Evolutionary conservation across 208 protist genomes (phyloP).

Genomic region (Zelonia costaricensis): DNA sequence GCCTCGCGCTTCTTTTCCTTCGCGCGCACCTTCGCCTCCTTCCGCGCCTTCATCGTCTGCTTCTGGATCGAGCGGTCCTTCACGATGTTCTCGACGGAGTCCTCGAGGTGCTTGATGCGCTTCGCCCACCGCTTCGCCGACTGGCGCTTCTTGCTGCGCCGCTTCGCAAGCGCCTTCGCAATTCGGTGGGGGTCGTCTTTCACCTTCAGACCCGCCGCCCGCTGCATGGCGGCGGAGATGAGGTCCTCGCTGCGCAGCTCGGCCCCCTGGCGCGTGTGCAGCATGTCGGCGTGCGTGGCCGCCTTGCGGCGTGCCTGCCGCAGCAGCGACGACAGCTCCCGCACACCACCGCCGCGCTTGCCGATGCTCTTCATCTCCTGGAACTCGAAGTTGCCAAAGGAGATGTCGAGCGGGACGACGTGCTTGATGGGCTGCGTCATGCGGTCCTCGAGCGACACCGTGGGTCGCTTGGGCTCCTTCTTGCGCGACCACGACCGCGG

Average conservation of each 20-base stretch:
- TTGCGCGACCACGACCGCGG: slow-evolving; percentile 23
- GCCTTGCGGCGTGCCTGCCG: slow-evolving; percentile 45
- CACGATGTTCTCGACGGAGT: slow-evolving; percentile 76
- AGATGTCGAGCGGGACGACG: slow-evolving; percentile 61
- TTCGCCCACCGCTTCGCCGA: slow-evolving; percentile 81
- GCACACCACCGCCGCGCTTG: slow-evolving; percentile 73
- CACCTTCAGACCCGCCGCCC: slow-evolving; percentile 60
- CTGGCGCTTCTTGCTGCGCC: slow-evolving; percentile 75
- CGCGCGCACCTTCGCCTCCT: slow-evolving; percentile 25
- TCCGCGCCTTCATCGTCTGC: slow-evolving; percentile 35
- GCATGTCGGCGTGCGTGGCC: slow-evolving; percentile 37
- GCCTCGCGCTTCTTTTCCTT: slow-evolving; percentile 29
- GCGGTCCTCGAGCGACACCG: slow-evolving; percentile 10
- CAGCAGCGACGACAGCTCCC: slow-evolving; percentile 64
- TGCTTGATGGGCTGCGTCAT: slow-evolving; percentile 27
- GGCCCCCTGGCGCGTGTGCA: slow-evolving; percentile 36
- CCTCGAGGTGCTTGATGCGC: slow-evolving; percentile 54
- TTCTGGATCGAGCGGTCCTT: slow-evolving; percentile 47
- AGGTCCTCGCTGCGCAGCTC: slow-evolving; percentile 59
- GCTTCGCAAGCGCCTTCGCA: slow-evolving; percentile 67
- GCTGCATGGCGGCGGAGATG: slow-evolving; percentile 57
- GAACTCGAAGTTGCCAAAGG: slow-evolving; percentile 84
- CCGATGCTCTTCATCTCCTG: slow-evolving; percentile 69
- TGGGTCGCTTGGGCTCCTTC: not conserved
- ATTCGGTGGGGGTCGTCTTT: slow-evolving; percentile 75